phyloP scores from a whole-genome alignment of 2,329 filamentous ascomycete genomes.

The Mycosphaerella sp. region DNA sequence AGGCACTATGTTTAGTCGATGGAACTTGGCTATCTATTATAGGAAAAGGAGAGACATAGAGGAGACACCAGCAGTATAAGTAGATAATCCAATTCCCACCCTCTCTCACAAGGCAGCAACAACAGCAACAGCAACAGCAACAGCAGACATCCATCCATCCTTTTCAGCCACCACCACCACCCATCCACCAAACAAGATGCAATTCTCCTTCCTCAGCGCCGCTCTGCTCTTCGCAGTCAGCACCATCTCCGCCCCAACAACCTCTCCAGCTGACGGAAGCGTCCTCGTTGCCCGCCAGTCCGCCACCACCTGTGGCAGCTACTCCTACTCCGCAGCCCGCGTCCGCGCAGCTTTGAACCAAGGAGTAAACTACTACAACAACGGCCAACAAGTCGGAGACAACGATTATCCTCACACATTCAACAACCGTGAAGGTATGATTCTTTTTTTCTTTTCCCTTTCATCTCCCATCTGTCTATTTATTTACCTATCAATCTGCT shows the following conservation, averaged over 20 bases:
- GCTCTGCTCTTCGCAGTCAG: constrained; percentile 28
- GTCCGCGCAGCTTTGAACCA: constrained; percentile 47
- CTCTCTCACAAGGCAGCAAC: not conserved
- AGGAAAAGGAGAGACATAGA: not conserved
- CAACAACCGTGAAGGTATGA: constrained; percentile 22
- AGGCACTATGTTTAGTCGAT: too few relatives aligned
- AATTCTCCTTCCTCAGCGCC: constrained; percentile 28
- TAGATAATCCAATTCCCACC: not conserved
- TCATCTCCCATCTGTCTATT: too few relatives aligned
- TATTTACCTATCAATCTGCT: too few relatives aligned
- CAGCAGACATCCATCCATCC: constrained; percentile 3
- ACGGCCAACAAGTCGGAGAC: constrained; percentile 32
- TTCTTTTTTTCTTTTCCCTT: constrained; percentile 39
- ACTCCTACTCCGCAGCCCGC: constrained; percentile 47
- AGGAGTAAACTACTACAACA: constrained; percentile 47
- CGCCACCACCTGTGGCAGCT: constrained; percentile 50
- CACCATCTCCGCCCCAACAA: constrained; percentile 19
- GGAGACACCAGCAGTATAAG: constrained; percentile 7
- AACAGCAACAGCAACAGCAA: not conserved
- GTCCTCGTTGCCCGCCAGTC: constrained; percentile 31
- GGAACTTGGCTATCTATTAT: too few relatives aligned
- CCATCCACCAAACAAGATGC: constrained; percentile 20
- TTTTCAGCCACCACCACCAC: constrained; percentile 2
- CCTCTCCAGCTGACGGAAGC: constrained; percentile 33
- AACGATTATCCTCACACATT: constrained; percentile 33